phyloP scores from a whole-genome alignment of 2,329 filamentous ascomycete species.

The Exophiala spinifera region DNA sequence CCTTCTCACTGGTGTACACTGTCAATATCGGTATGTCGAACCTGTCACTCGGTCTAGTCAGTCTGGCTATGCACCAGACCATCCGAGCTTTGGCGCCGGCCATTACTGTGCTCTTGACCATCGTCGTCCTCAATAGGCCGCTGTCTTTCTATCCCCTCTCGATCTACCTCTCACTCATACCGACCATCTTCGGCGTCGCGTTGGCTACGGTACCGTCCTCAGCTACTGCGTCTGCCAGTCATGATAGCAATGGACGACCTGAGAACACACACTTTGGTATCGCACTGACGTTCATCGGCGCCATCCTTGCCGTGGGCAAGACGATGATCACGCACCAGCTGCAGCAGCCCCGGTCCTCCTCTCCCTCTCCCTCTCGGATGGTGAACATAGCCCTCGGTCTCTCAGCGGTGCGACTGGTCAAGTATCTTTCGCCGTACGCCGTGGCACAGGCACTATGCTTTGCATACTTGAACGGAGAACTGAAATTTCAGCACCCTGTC shows the following conservation, averaged over 20 bases:
- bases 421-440: constrained; percentile 9
- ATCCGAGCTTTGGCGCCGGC: constrained; percentile 19
- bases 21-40: constrained; percentile 21
- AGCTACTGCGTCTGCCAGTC: no score
- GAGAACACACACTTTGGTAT: background rate
- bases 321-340: constrained; percentile 8
- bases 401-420: constrained; percentile 5
- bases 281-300: background rate
- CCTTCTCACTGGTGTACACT: constrained; percentile 20
- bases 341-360: background rate
- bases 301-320: constrained; percentile 13
- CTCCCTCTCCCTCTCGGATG: background rate
- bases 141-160: background rate
- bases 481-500: background rate
- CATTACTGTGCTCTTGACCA: constrained; percentile 9
- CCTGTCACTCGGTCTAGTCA: constrained; percentile 16
- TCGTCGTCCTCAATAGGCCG: background rate
- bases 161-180: constrained; percentile 2
- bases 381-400: constrained; percentile 4
- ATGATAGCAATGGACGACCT: background rate
- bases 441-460: constrained; percentile 8
- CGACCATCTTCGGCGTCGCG: constrained; percentile 11
- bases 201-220: constrained; percentile 1
- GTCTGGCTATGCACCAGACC: constrained; percentile 18
- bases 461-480: constrained; percentile 11